Evolutionary conservation across 192 early-diverging fungal species (phyloP).

Genomic region (Rhizophagus clarus): DNA sequence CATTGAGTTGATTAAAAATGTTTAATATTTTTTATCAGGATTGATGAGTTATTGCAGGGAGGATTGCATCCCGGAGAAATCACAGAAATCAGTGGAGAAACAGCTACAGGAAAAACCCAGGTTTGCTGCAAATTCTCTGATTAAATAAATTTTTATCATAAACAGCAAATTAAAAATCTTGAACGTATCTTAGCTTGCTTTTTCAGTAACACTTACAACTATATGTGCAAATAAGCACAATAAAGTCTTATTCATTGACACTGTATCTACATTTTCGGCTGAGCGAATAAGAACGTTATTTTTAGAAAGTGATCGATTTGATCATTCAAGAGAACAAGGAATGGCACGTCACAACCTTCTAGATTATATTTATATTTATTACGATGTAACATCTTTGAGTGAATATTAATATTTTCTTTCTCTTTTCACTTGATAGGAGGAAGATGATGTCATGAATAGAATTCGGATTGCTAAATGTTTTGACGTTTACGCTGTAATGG

Average conservation of each 20-base stretch:
- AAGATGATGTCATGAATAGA: neutral
- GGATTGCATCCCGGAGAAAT: slow-evolving; percentile 28
- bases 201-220: neutral
- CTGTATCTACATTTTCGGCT: slow-evolving; percentile 6
- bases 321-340: neutral
- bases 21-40: neutral
- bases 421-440: neutral
- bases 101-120: slow-evolving; percentile 30
- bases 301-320: slow-evolving; percentile 15
- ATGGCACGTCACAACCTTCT: neutral
- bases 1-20: neutral
- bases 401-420: neutral
- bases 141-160: too few species aligned
- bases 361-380: neutral
- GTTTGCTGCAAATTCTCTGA: neutral
- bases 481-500: neutral
- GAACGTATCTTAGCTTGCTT: neutral
- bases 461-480: neutral
- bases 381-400: neutral
- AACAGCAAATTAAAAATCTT: neutral
- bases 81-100: slow-evolving; percentile 24
- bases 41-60: slow-evolving; percentile 26
- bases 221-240: neutral
- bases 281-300: neutral
- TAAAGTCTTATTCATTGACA: slow-evolving; percentile 32